These are phyloP conservation scores for Populus ilicifolia DNA, from an alignment of 345 rosid species.

Conservation along the genomic window DNA sequence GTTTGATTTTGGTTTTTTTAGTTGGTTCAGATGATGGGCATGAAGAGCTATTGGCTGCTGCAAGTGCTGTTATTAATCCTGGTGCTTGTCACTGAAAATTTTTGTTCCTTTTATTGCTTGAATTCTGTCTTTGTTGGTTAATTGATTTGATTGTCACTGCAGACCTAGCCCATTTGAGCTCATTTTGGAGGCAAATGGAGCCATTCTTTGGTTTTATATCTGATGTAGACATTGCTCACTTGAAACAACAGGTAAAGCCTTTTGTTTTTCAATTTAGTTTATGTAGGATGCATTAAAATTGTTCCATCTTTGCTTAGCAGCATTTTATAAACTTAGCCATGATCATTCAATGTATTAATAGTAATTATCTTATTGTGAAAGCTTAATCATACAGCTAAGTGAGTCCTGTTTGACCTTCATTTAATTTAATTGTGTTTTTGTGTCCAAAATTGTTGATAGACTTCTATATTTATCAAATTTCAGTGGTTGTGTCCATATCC, in stretches of 20 bases:
- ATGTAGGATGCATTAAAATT: background rate
- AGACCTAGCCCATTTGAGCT: constrained; percentile 49
- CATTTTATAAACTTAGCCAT: background rate
- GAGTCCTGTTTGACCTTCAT: background rate
- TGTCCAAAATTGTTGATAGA: background rate
- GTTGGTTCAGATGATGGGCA: constrained; percentile 78
- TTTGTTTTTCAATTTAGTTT: constrained; percentile 9
- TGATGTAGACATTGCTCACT: constrained; percentile 53
- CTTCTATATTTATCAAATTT: background rate
- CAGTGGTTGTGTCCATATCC: background rate
- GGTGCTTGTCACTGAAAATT: constrained; percentile 37
- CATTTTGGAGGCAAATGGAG: constrained; percentile 89
- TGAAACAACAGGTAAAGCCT: constrained; percentile 64
- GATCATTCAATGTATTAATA: background rate
- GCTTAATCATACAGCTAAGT: background rate
- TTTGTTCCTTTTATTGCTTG: constrained; percentile 9
- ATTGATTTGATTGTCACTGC: constrained; percentile 39
- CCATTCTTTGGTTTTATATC: constrained; percentile 63
- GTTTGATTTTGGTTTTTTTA: constrained; percentile 35
- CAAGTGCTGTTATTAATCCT: constrained; percentile 59
- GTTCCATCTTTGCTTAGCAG: background rate
- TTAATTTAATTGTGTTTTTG: background rate
- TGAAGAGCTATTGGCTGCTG: constrained; percentile 83
- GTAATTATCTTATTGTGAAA: background rate
- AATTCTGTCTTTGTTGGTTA: constrained; percentile 11